phyloP scores from a whole-genome alignment of 352 stramenopile species.

The Globisporangium perplexum region DNA sequence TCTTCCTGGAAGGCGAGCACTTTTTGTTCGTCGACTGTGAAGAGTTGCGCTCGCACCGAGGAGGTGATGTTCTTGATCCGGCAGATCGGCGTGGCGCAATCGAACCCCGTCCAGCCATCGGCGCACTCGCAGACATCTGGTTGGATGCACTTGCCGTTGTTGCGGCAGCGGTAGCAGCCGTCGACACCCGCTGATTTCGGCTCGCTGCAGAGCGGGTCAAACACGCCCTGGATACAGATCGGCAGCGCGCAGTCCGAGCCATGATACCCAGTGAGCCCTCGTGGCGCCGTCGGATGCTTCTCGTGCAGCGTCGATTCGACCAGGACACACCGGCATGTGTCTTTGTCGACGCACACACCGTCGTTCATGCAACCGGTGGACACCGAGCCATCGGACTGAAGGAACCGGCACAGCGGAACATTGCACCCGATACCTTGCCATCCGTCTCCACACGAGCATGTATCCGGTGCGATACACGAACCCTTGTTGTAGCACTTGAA shows the following conservation, averaged over 20 bases:
- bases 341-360: slow-evolving; percentile 90
- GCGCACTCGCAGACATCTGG: slow-evolving; percentile 91
- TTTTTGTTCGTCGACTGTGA: slow-evolving; percentile 93
- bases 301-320: slow-evolving; percentile 81
- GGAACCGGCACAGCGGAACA: slow-evolving; percentile 89
- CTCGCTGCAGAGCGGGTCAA: slow-evolving; percentile 86
- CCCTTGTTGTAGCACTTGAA: slow-evolving; percentile 94
- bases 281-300: slow-evolving; percentile 60
- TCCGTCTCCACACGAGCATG: slow-evolving; percentile 89
- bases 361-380: slow-evolving; percentile 87
- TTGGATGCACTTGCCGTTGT: slow-evolving; percentile 89
- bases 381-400: slow-evolving; percentile 52
- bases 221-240: slow-evolving; percentile 94
- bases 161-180: slow-evolving; percentile 94
- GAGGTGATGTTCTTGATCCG: slow-evolving; percentile 39
- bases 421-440: slow-evolving; percentile 94
- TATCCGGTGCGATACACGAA: slow-evolving; percentile 90
- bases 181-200: slow-evolving; percentile 42
- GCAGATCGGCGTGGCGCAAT: slow-evolving; percentile 92
- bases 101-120: slow-evolving; percentile 91
- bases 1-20: slow-evolving; percentile 91
- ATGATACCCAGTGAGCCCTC: slow-evolving; percentile 89
- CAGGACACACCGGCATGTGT: slow-evolving; percentile 90
- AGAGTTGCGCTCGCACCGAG: slow-evolving; percentile 81
- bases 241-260: slow-evolving; percentile 93